Percentiles rank a stretch among this genome's conserved stretches.
Conservation (phyloP, 768 basidiomycete genomes). For the Lactarius sanguifluus region DNA sequence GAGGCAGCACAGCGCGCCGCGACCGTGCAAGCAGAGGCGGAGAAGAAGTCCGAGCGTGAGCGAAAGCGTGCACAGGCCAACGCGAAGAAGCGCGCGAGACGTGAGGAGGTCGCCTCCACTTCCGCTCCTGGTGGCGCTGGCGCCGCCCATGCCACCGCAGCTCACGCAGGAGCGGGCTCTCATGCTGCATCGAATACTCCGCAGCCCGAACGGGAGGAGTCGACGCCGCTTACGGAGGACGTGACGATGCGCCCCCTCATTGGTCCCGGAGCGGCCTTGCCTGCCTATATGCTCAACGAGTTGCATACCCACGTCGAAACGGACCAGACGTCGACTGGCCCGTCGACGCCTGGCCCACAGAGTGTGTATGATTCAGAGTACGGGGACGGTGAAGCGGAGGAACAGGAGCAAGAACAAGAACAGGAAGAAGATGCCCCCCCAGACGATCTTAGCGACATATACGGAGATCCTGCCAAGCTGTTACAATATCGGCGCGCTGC, state of each 20-base stretch:
- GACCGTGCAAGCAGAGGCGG: constrained; percentile 75
- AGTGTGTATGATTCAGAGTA: constrained; percentile 28
- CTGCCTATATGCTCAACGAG: constrained; percentile 23
- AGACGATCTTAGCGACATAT: constrained; percentile 19
- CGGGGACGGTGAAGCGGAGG: constrained; percentile 20
- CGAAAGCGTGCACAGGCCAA: constrained; percentile 51
- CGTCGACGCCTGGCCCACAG: constrained; percentile 26
- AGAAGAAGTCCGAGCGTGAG: constrained; percentile 53
- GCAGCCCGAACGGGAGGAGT: constrained; percentile 22
- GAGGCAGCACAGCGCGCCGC: constrained; percentile 30
- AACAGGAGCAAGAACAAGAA: constrained; percentile 25
- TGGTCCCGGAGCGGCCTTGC: constrained; percentile 14
- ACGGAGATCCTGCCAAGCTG: constrained; percentile 23
- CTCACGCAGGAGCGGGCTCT: background rate
- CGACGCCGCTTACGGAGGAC: constrained; percentile 18
- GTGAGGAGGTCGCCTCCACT: constrained; percentile 23
- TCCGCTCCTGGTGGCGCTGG: background rate
- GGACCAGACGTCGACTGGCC: constrained; percentile 28
- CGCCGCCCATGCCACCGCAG: background rate
- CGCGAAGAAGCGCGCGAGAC: constrained; percentile 53
- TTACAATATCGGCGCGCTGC: constrained; percentile 24
- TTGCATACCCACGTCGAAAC: constrained; percentile 20
- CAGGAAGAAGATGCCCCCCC: constrained; percentile 25
- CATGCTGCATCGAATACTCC: constrained; percentile 17
- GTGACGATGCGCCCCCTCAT: constrained; percentile 19